Conservation (phyloP, 768 basidiomycete species). For the Russula emetica region DNA sequence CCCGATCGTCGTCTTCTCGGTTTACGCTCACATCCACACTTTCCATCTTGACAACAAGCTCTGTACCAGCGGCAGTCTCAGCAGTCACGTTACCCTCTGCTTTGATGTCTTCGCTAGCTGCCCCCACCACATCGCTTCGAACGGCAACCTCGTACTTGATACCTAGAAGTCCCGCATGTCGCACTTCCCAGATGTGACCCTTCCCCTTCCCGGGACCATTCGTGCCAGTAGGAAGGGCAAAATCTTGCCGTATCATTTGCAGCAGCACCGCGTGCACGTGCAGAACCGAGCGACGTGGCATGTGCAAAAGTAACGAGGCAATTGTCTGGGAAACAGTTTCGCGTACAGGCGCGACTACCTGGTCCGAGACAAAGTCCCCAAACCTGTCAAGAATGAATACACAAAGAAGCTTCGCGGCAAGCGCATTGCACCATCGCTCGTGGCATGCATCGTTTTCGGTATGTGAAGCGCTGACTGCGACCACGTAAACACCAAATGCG, state of each 20-base stretch:
- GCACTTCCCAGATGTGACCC: slow-evolving; percentile 88
- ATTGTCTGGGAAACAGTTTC: slow-evolving; percentile 95
- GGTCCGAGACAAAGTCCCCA: slow-evolving; percentile 95
- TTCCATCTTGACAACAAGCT: neutral
- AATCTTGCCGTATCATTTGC: slow-evolving; percentile 92
- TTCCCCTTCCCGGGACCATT: slow-evolving; percentile 35
- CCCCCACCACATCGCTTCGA: slow-evolving; percentile 72
- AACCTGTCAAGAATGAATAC: slow-evolving; percentile 96
- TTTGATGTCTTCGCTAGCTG: slow-evolving; percentile 25
- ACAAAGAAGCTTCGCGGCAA: slow-evolving; percentile 80
- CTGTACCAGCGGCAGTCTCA: slow-evolving; percentile 1
- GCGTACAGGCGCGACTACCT: slow-evolving; percentile 94
- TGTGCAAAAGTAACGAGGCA: slow-evolving; percentile 81
- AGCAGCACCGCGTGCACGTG: slow-evolving; percentile 81
- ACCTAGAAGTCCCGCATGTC: slow-evolving; percentile 95
- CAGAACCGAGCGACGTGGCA: slow-evolving; percentile 73
- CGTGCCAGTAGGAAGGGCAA: slow-evolving; percentile 41
- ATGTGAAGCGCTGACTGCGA: slow-evolving; percentile 46
- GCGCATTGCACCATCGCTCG: slow-evolving; percentile 84
- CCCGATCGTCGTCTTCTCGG: neutral
- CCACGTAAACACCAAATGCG: slow-evolving; percentile 5
- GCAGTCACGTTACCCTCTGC: slow-evolving; percentile 21
- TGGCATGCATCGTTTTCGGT: slow-evolving; percentile 64
- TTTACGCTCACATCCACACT: neutral
- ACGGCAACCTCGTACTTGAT: slow-evolving; percentile 99